Evolutionary conservation across 2,329 filamentous ascomycete genomes (phyloP).

Genomic region (Epicoccum sorghinum): DNA sequence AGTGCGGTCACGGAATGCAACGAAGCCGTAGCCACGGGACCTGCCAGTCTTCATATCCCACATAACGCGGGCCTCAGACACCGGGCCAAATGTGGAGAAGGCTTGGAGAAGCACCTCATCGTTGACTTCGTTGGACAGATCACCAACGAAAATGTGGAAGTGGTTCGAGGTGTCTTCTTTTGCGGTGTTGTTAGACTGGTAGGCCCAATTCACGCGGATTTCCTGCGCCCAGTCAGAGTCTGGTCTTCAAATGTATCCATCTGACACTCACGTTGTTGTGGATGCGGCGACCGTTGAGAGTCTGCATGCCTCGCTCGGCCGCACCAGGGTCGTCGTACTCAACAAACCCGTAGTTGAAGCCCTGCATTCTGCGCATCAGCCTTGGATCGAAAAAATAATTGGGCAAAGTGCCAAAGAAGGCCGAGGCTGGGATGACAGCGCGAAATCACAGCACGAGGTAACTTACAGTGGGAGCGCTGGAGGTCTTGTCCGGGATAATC

Average conservation of each 20-base stretch:
- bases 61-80: constrained; percentile 98
- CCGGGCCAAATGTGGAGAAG: constrained; percentile 92
- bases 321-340: constrained; percentile 98
- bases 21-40: constrained; percentile 96
- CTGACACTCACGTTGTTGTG: constrained; percentile 80
- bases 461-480: constrained; percentile 60
- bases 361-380: constrained; percentile 62
- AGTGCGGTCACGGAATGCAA: constrained; percentile 90
- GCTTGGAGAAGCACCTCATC: constrained; percentile 93
- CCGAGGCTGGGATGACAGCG: neutral
- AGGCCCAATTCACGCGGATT: constrained; percentile 99
- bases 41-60: constrained; percentile 99
- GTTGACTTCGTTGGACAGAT: constrained; percentile 97
- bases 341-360: constrained; percentile 98
- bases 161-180: constrained; percentile 99
- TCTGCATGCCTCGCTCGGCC: constrained; percentile 96
- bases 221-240: constrained; percentile 64
- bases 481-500: constrained; percentile 99
- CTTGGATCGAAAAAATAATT: neutral
- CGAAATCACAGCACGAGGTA: constrained; percentile 2
- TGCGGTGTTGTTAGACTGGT: constrained; percentile 90
- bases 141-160: constrained; percentile 98
- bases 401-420: neutral
- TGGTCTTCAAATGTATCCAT: constrained; percentile 1
- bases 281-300: constrained; percentile 91